Base-by-base conservation (phyloP, 192 early-diverging fungal species). In the Thoreauomyces humboldtii region DNA sequence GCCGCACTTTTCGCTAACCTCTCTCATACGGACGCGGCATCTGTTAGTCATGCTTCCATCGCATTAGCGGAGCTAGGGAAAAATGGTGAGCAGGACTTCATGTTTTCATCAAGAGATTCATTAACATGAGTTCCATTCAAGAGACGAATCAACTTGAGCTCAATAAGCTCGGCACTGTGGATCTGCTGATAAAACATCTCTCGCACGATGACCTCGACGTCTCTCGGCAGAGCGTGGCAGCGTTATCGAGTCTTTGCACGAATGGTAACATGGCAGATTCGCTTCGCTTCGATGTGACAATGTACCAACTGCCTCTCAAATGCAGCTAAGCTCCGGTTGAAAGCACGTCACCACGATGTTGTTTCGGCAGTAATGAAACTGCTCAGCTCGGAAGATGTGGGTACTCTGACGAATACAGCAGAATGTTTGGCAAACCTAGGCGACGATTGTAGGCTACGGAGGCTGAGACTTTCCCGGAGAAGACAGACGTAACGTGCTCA, bases 371-470 rank as follows among this genome's bases (percentile, higher is more conserved):
- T 82, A 3, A 33, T 76, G 11, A 67, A 65, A 37, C 71, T 81
- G 35, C 66, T 84, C 14, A 33, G 41, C 2, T 44, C 37, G 31
- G 73, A 78, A 19, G 81, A 84, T 52, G 24, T 62, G 9, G 63
- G 65, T 41, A 76, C 73, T 0, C n/a, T 77, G 19, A 64, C 78
- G 12, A 81, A 82, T 65, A 69, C 79, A 0, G 58, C 68, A 36
- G 78, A 83, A n/a, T 85, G 79, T 48, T 25, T 85, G 6, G 57
- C 70, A 19, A 77, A 75, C 44, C 38, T 85, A 31, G 69, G 78
- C 3, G 81, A 83, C 55, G 83, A 85, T 59, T 65, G 81, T 84
- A 65, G 55, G 62, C 27, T 4, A 27, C 5, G 19, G 50, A n/a
- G n/a, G n/a, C n/a, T n/a, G n/a, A n/a, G n/a, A n/a, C n/a, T n/a